These are phyloP conservation scores for Aspergillus fijiensis DNA, from an alignment of 2,329 filamentous ascomycete genomes.

Conservation along the genomic window DNA sequence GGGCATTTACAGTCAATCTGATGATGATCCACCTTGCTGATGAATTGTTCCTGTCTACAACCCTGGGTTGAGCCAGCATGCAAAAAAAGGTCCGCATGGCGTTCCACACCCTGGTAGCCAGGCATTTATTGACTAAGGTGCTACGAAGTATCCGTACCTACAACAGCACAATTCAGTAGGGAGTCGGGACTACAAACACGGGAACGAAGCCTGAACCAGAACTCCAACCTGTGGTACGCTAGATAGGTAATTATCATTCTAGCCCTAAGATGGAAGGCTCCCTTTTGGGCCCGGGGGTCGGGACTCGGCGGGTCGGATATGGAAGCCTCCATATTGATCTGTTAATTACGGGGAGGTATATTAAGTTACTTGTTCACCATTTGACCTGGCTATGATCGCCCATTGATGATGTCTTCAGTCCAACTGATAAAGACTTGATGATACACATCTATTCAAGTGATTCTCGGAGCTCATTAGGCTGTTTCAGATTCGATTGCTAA, in stretches of 20 bases:
- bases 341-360: no score
- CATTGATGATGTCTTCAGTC: no score
- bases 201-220: constrained; percentile 1
- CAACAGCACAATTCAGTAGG: not conserved
- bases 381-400: no score
- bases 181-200: constrained; percentile 3
- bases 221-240: not conserved
- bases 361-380: no score
- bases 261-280: not conserved
- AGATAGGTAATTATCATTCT: not conserved
- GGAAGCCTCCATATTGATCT: no score
- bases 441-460: not conserved
- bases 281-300: not conserved
- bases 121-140: not conserved
- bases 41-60: not conserved
- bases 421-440: no score
- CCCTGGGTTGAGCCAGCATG: not conserved
- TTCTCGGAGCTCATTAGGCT: not conserved
- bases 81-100: not conserved
- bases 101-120: not conserved
- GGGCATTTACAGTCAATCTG: constrained; percentile 1
- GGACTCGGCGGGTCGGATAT: no score
- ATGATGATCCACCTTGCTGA: not conserved
- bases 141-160: not conserved
- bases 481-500: not conserved